These are phyloP conservation scores for Lasiosphaeria ovina DNA, from an alignment of 495 filamentous ascomycete species.

Conservation along the genomic window DNA sequence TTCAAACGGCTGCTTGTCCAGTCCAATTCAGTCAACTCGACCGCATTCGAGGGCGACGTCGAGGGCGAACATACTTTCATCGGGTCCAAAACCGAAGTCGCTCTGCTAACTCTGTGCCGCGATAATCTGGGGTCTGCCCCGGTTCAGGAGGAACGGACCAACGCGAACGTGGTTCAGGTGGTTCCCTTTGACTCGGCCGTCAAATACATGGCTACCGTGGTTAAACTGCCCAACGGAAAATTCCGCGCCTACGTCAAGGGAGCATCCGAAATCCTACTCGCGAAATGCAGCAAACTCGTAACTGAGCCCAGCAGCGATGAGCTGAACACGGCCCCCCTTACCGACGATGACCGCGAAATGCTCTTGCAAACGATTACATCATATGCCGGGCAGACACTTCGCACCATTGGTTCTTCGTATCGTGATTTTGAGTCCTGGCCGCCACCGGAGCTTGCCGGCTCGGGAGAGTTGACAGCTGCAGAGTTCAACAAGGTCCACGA, in stretches of 20 bases:
- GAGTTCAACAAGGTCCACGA: constrained; percentile 70
- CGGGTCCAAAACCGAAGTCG: constrained; percentile 89
- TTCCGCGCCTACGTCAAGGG: constrained; percentile 79
- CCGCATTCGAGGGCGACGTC: constrained; percentile 80
- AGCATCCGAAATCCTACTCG: constrained; percentile 79
- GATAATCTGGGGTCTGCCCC: constrained; percentile 71
- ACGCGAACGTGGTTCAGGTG: constrained; percentile 67
- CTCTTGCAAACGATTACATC: constrained; percentile 65
- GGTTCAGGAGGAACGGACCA: constrained; percentile 67
- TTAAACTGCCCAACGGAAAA: constrained; percentile 61
- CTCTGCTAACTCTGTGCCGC: constrained; percentile 69
- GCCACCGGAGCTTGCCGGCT: constrained; percentile 70
- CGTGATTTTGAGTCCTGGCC: constrained; percentile 91
- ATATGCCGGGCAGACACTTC: constrained; percentile 79
- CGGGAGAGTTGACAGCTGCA: constrained; percentile 60
- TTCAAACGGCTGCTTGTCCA: constrained; percentile 65
- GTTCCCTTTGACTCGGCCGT: constrained; percentile 82
- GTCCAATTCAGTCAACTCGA: constrained; percentile 82
- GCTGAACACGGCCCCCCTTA: constrained; percentile 53
- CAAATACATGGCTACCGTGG: constrained; percentile 84
- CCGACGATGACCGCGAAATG: constrained; percentile 53
- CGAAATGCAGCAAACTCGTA: constrained; percentile 66
- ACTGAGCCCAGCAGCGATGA: constrained; percentile 59
- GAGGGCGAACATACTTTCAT: constrained; percentile 74
- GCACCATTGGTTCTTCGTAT: constrained; percentile 85